phyloP scores from a whole-genome alignment of 169 alveolate genomes.

The Plasmodium cynomolgi region DNA sequence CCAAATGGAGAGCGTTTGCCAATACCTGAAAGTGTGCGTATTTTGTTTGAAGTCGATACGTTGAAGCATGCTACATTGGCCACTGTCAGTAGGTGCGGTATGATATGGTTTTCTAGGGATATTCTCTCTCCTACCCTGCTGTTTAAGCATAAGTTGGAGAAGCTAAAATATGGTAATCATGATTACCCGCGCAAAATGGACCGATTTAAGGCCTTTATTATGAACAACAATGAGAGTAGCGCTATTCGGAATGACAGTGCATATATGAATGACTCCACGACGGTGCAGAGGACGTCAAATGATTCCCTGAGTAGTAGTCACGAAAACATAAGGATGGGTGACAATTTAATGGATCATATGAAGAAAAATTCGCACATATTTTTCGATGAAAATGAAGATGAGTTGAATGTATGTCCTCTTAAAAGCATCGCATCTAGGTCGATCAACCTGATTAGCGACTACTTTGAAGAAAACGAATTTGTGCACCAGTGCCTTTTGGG shows the following conservation, averaged over 20 bases:
- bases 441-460: constrained; percentile 52
- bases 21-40: constrained; percentile 89
- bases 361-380: constrained; percentile 38
- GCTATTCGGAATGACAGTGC: background rate
- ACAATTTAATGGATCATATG: constrained; percentile 40
- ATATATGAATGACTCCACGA: background rate
- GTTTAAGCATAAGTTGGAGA: constrained; percentile 88
- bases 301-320: background rate
- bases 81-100: constrained; percentile 98
- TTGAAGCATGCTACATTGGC: constrained; percentile 98
- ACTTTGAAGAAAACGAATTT: constrained; percentile 75
- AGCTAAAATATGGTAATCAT: constrained; percentile 89
- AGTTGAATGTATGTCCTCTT: background rate
- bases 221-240: background rate
- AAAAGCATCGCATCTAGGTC: constrained; percentile 56
- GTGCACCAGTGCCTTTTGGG: constrained; percentile 53
- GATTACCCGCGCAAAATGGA: constrained; percentile 79
- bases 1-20: constrained; percentile 98
- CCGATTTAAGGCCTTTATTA: constrained; percentile 18
- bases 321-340: background rate
- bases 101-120: constrained; percentile 97
- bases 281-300: background rate
- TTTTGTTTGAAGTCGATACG: constrained; percentile 94
- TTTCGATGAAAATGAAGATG: constrained; percentile 61
- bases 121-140: constrained; percentile 82